These are phyloP conservation scores for Emergomyces orientalis DNA, from an alignment of 2,329 filamentous ascomycete genomes.

Conservation along the genomic window DNA sequence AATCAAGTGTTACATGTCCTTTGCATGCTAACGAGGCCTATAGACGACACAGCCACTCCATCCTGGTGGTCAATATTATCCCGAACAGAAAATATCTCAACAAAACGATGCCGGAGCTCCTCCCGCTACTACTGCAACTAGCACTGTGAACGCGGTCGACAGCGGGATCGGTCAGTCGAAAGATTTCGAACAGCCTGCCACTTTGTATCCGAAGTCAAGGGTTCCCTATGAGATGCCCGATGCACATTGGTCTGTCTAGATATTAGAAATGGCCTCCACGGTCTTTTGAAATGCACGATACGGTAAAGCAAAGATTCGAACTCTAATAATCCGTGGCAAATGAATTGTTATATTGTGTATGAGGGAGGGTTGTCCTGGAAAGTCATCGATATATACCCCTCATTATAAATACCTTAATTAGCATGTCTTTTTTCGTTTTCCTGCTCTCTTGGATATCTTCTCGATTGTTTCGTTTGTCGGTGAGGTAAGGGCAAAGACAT, in stretches of 20 bases:
- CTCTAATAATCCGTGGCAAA: neutral
- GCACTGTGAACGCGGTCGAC: conserved; percentile 6
- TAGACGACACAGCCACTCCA: conserved; percentile 38
- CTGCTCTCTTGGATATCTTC: neutral
- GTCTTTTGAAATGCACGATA: neutral
- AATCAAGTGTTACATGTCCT: conserved; percentile 20
- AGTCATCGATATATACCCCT: neutral
- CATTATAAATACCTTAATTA: neutral
- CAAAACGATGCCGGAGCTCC: neutral
- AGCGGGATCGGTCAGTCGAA: conserved; percentile 22
- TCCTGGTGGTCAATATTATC: conserved; percentile 40
- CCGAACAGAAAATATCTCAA: conserved; percentile 20
- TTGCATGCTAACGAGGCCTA: conserved; percentile 25
- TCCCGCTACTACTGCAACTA: neutral
- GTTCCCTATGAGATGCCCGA: conserved; percentile 4
- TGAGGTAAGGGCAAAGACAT: neutral
- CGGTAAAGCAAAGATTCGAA: neutral
- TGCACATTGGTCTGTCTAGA: neutral
- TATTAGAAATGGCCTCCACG: neutral
- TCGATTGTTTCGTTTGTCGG: neutral
- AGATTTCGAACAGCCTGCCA: conserved; percentile 12
- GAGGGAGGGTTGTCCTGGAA: neutral
- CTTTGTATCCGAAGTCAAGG: conserved; percentile 7
- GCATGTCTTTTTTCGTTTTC: neutral
- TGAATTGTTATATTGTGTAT: neutral